Conservation (phyloP, 2,329 filamentous ascomycete genomes). For the Coniochaeta sp. region DNA sequence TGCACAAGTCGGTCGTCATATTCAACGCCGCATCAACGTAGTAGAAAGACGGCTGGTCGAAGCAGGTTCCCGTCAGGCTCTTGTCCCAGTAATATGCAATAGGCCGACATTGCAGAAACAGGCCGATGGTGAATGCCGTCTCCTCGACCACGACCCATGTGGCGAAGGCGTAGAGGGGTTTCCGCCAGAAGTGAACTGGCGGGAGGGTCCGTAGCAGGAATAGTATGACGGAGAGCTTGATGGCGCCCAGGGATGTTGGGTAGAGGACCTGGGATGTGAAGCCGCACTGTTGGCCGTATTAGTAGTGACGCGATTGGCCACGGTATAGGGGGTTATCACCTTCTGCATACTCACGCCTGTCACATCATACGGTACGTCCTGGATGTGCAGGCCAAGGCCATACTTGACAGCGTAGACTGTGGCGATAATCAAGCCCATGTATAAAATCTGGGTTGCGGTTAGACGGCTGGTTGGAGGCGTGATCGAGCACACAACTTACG, state of each 20-base stretch:
- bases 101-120: slow-evolving; percentile 4
- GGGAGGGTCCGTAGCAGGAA: slow-evolving; percentile 3
- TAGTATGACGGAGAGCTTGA: slow-evolving; percentile 3
- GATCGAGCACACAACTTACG: neutral
- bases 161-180: slow-evolving; percentile 1
- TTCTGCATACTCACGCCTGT: slow-evolving; percentile 6
- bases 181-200: slow-evolving; percentile 1
- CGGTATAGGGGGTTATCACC: neutral
- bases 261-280: slow-evolving; percentile 5
- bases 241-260: slow-evolving; percentile 1
- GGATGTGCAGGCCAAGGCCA: slow-evolving; percentile 4
- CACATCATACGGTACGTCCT: neutral
- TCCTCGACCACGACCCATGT: neutral
- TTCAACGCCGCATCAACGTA: slow-evolving; percentile 4
- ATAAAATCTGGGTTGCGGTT: no score
- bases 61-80: slow-evolving; percentile 1
- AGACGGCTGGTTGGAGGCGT: neutral
- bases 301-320: neutral
- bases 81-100: slow-evolving; percentile 5
- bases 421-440: no score
- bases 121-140: slow-evolving; percentile 4
- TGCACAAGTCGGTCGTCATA: slow-evolving; percentile 4
- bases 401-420: neutral
- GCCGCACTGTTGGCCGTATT: neutral
- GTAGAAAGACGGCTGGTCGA: slow-evolving; percentile 5